Evolutionary conservation across 345 rosid genomes (phyloP).

Genomic region (Populus simonii): DNA sequence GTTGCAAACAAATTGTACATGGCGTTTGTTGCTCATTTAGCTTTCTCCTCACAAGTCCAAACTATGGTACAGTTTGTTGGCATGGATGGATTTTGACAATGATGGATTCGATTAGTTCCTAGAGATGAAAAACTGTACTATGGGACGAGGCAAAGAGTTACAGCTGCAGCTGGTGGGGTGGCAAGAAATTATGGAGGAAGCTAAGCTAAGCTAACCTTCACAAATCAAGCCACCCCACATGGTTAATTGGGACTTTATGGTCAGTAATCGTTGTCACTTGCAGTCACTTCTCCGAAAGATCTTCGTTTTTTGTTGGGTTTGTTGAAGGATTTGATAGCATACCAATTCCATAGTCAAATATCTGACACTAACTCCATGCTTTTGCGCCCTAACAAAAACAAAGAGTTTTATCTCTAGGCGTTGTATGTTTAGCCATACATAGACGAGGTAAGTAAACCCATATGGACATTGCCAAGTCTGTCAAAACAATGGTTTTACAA

Average conservation of each 20-base stretch:
- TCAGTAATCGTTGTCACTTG: too few relatives aligned
- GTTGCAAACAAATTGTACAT: not conserved
- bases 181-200: not conserved
- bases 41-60: constrained; percentile 12
- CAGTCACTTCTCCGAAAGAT: too few relatives aligned
- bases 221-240: too few relatives aligned
- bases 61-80: not conserved
- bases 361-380: not conserved
- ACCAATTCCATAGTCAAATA: not conserved
- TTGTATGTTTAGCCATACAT: not conserved
- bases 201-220: not conserved
- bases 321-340: not conserved
- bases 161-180: not conserved
- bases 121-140: not conserved
- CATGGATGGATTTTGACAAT: constrained; percentile 1
- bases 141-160: not conserved
- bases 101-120: not conserved
- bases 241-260: too few relatives aligned
- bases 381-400: constrained; percentile 8
- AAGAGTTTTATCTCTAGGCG: not conserved
- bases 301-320: too few relatives aligned
- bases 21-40: not conserved
- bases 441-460: not conserved
- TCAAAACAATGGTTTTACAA: not conserved
- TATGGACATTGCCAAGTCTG: not conserved